These are phyloP conservation scores for Leccinum pachyderme DNA, from an alignment of 1,284 basidiomycete genomes.

Conservation along the genomic window DNA sequence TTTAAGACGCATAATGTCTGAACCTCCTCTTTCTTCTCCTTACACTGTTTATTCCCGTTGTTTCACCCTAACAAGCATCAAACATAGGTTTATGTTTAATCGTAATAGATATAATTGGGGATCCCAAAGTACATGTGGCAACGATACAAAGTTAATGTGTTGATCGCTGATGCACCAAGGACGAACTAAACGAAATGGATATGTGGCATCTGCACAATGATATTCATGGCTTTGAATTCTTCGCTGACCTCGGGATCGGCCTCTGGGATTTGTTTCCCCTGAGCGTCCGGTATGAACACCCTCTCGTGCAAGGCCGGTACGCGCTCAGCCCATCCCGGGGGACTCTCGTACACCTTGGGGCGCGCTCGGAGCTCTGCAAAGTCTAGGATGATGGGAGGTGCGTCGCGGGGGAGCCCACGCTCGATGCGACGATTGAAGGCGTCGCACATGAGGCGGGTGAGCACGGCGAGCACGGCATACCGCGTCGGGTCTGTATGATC, in stretches of 20 bases:
- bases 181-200: conserved; percentile 22
- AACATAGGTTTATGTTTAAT: conserved; percentile 19
- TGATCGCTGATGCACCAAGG: not conserved
- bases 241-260: conserved; percentile 23
- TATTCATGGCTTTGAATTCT: conserved; percentile 24
- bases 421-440: conserved; percentile 35
- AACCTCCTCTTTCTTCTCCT: not conserved
- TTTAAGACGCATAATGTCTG: conserved; percentile 10
- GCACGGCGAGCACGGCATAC: conserved; percentile 33
- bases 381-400: conserved; percentile 32
- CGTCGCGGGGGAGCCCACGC: conserved; percentile 32
- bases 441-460: conserved; percentile 30
- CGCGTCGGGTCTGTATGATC: conserved; percentile 25
- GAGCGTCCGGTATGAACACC: conserved; percentile 23
- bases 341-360: conserved; percentile 31
- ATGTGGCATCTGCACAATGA: conserved; percentile 19
- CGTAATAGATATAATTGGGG: conserved; percentile 23
- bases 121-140: conserved; percentile 10
- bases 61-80: conserved; percentile 14
- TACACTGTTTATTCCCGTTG: not conserved
- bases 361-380: conserved; percentile 31
- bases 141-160: not conserved
- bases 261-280: conserved; percentile 14
- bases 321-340: conserved; percentile 30
- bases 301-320: conserved; percentile 18